Conservation (phyloP, 2,329 filamentous ascomycete species). For the Penicillium sp. region DNA sequence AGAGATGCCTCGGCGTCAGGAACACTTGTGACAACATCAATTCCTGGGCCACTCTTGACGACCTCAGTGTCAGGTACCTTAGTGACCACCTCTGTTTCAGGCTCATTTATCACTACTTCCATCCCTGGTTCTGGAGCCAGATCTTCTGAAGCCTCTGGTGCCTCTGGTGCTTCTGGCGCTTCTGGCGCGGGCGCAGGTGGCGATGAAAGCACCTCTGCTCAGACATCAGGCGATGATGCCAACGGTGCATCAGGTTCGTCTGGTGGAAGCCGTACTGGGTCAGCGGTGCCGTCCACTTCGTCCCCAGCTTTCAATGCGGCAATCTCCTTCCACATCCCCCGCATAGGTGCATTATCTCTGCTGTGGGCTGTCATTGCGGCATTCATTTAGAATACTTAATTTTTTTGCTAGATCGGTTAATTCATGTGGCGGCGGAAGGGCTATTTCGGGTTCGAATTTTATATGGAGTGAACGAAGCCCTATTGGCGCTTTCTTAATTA, state of each 20-base stretch:
- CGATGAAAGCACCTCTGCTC: neutral
- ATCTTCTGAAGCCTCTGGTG: neutral
- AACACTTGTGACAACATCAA: neutral
- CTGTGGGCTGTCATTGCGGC: constrained; percentile 3
- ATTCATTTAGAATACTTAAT: neutral
- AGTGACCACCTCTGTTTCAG: neutral
- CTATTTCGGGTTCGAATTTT: neutral
- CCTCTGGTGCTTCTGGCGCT: neutral
- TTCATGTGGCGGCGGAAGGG: neutral
- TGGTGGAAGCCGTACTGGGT: neutral
- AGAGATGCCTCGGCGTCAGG: neutral
- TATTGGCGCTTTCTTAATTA: too few species aligned
- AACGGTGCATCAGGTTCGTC: neutral
- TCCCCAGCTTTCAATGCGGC: neutral
- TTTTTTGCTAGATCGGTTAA: neutral
- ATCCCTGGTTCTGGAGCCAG: neutral
- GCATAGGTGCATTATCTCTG: constrained; percentile 2
- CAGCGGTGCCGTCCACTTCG: neutral
- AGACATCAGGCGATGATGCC: neutral
- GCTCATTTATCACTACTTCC: neutral
- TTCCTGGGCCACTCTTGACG: neutral
- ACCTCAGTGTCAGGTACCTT: neutral
- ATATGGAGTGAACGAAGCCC: neutral
- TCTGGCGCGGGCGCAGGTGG: neutral
- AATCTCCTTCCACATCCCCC: neutral